Conservation (phyloP, 768 basidiomycete genomes). For the Cyathus striatus region DNA sequence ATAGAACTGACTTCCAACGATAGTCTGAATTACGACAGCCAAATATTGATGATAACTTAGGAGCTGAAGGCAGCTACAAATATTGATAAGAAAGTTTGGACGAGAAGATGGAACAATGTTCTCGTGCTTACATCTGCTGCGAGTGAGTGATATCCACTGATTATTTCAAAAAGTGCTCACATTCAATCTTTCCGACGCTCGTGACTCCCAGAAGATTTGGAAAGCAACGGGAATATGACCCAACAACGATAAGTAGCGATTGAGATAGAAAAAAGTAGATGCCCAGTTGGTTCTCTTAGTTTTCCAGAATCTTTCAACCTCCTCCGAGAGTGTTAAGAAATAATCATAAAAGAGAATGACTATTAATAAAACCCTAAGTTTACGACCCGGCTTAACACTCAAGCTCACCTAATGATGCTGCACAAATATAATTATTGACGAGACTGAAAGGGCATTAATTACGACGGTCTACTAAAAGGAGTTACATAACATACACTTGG, state of each 20-base stretch:
- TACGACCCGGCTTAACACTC: no score
- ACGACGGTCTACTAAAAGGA: no score
- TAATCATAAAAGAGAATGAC: slow-evolving; percentile 34
- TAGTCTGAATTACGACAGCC: slow-evolving; percentile 26
- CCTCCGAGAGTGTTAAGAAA: slow-evolving; percentile 28
- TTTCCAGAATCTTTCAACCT: slow-evolving; percentile 33
- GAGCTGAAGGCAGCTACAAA: slow-evolving; percentile 18
- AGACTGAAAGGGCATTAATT: no score
- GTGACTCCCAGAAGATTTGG: slow-evolving; percentile 26
- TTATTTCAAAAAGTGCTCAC: slow-evolving; percentile 10
- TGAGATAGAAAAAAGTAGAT: slow-evolving; percentile 35
- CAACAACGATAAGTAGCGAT: slow-evolving; percentile 35
- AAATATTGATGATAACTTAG: slow-evolving; percentile 22
- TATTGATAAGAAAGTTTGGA: not conserved
- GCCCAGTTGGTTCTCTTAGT: slow-evolving; percentile 19
- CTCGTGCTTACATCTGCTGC: no score
- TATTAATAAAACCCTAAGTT: no score
- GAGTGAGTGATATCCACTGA: not conserved
- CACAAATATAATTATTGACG: no score
- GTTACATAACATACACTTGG: no score
- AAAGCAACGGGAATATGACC: slow-evolving; percentile 31
- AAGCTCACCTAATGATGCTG: no score
- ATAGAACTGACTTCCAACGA: slow-evolving; percentile 29
- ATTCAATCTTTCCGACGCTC: slow-evolving; percentile 13
- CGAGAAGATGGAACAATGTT: not conserved